Percentiles rank a stretch among this genome's conserved stretches.
These are phyloP conservation scores for Mortierella claussenii DNA, from an alignment of 192 early-diverging fungal species.

Conservation along the genomic window DNA sequence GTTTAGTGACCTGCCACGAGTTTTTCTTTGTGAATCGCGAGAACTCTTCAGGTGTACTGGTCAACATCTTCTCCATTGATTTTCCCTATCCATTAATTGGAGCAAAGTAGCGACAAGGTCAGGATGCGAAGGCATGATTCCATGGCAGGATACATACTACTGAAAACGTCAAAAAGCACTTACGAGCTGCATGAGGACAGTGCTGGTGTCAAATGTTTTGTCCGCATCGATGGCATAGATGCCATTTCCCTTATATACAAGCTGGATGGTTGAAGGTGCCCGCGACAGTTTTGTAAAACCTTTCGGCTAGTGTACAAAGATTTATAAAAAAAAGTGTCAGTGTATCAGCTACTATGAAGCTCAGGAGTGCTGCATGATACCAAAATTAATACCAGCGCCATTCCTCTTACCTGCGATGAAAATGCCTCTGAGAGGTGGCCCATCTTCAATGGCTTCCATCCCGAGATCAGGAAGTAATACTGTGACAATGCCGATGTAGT, in stretches of 20 bases:
- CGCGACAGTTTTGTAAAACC: constrained; percentile 73
- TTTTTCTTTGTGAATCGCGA: constrained; percentile 72
- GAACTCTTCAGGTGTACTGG: constrained; percentile 73
- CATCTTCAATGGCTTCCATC: constrained; percentile 68
- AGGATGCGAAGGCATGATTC: no score
- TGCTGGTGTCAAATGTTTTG: constrained; percentile 78
- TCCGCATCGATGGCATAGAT: constrained; percentile 88
- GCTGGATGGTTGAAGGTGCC: constrained; percentile 73
- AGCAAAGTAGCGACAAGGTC: no score
- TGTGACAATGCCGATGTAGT: constrained; percentile 81
- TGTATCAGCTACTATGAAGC: not conserved
- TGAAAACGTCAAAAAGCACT: not conserved
- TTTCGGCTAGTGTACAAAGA: constrained; percentile 45
- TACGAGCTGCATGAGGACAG: constrained; percentile 78
- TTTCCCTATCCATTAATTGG: no score
- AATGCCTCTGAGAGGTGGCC: constrained; percentile 71
- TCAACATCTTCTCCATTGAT: constrained; percentile 90
- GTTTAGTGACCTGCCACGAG: constrained; percentile 42
- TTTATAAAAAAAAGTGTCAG: not conserved
- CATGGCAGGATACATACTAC: not conserved
- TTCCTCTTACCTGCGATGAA: constrained; percentile 63
- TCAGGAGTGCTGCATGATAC: no score
- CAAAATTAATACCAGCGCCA: not conserved
- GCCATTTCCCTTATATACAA: constrained; percentile 74
- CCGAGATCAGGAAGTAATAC: constrained; percentile 78